A percentile compares a stretch with the other conserved stretches of the same genome.
Conservation (phyloP, 2,329 filamentous ascomycete genomes). For the Phoma sp. region DNA sequence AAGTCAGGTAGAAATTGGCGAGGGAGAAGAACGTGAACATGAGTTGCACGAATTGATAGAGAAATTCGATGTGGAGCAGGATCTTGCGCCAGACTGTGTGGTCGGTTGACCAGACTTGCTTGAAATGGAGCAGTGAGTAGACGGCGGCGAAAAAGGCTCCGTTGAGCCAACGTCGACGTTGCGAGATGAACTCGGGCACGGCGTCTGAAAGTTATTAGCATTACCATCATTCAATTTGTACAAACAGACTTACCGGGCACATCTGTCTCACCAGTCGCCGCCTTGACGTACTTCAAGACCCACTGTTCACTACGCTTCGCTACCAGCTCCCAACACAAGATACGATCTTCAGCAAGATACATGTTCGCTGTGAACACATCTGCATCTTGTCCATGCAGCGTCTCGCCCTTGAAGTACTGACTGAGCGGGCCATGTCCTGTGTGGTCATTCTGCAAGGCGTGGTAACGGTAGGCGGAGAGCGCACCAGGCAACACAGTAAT, state of each 20-base stretch:
- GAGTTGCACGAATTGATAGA: conserved; percentile 92
- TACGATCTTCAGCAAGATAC: conserved; percentile 89
- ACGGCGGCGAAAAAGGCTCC: conserved; percentile 98
- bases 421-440: conserved; percentile 93
- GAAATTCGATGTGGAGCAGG: conserved; percentile 89
- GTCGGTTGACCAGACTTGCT: conserved; percentile 90
- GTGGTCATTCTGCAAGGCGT: conserved; percentile 94
- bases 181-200: conserved; percentile 95
- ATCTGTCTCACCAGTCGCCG: conserved; percentile 95
- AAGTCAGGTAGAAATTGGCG: conserved; percentile 98
- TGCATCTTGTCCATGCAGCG: conserved; percentile 91
- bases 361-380: conserved; percentile 98
- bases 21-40: conserved; percentile 98
- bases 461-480: conserved; percentile 92
- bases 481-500: conserved; percentile 97
- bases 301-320: conserved; percentile 93
- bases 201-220: conserved; percentile 62
- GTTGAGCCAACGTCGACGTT: conserved; percentile 95
- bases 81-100: conserved; percentile 89
- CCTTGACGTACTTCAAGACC: conserved; percentile 98
- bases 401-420: conserved; percentile 99
- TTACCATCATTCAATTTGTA: not conserved
- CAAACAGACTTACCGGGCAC: conserved; percentile 76
- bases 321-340: conserved; percentile 92
- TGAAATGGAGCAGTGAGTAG: conserved; percentile 94